Base-by-base conservation (phyloP, 306 rosid genomes). In the Fragaria nilgerrensis region DNA sequence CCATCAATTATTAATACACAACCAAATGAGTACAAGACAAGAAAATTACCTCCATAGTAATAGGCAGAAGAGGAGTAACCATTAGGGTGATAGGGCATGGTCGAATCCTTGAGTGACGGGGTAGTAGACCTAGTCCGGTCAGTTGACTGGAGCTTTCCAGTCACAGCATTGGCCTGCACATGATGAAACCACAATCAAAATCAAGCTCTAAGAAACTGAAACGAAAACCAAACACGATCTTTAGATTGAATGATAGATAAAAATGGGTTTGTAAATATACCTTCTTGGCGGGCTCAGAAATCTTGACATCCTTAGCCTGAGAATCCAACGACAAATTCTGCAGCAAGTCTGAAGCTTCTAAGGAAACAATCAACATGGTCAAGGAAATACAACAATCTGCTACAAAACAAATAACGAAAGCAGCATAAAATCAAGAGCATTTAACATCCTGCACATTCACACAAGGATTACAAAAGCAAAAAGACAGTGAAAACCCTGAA, bases 251-350 rank as follows among this genome's bases (percentile, higher is more conserved):
- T 9, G 12, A 64, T 4, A 10, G 9, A 27, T 81, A 32, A 36
- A 32, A 36, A 15, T 64, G 45, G 13, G 17, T 6, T 8, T 2
- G 69, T 7, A 34, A 34, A 16, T 32, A 36, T 3, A 92, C 97
- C 97, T 89, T 90, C 87, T 91, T 89, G 19, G 85, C 80, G 0
- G 93, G 96, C 68, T 90, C 98, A 0, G 97, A 87, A 74, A 88
- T 87, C 48, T 92, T 96, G 80, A 83, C 59, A 10, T 91, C 72
- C 88, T 88, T 92, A 2, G 97, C 50, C 80, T 96, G 90, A 74
- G 97, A 64, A 32, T 90, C 99, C 62, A 95, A 50, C 0, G 99
- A 61, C 84, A 95, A 84, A 86, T 89, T 96, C 89, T 92, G 97
- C 9, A 92, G 80, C 89, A 92, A 89, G 77, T 89, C 97, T 77